Conservation (phyloP, 2,329 filamentous ascomycete species). For the Claviceps sorghi region DNA sequence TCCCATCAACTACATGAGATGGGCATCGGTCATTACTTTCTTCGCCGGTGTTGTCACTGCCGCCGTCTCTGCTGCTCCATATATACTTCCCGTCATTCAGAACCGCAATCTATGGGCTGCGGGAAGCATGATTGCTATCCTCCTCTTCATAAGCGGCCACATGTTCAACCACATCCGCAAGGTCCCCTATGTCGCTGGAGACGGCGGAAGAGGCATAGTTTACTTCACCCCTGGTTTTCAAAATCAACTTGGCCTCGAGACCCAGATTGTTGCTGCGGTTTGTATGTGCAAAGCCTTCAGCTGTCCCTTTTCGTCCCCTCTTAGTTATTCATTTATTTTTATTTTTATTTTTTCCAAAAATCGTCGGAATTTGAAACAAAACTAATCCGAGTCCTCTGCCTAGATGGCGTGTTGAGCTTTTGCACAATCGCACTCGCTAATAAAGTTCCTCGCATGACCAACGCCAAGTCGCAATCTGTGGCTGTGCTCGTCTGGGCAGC, state of each 20-base stretch:
- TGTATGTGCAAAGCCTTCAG: conserved; percentile 42
- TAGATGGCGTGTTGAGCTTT: conserved; percentile 63
- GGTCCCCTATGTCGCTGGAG: conserved; percentile 77
- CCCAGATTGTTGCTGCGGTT: conserved; percentile 83
- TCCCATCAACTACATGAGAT: conserved; percentile 75
- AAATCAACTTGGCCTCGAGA: conserved; percentile 86
- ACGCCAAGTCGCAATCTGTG: conserved; percentile 63
- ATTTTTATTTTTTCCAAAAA: too few relatives aligned
- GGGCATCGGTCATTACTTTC: conserved; percentile 52
- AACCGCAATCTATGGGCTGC: conserved; percentile 92
- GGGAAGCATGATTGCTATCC: conserved; percentile 71
- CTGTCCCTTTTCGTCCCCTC: too few relatives aligned
- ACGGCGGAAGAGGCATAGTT: conserved; percentile 70
- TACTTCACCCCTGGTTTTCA: conserved; percentile 91
- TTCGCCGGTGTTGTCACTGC: conserved; percentile 56
- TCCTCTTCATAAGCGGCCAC: conserved; percentile 89
- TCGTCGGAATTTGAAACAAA: background rate
- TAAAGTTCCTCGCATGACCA: conserved; percentile 79
- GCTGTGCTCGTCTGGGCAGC: conserved; percentile 67
- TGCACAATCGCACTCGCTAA: conserved; percentile 80
- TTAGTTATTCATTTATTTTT: too few relatives aligned
- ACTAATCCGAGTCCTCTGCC: background rate
- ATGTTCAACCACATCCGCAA: conserved; percentile 99
- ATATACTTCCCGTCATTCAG: conserved; percentile 66
- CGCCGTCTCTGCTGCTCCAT: conserved; percentile 58